Evolutionary conservation across 805 yeast genomes (phyloP).

Genomic region (Candida nanaspora): DNA sequence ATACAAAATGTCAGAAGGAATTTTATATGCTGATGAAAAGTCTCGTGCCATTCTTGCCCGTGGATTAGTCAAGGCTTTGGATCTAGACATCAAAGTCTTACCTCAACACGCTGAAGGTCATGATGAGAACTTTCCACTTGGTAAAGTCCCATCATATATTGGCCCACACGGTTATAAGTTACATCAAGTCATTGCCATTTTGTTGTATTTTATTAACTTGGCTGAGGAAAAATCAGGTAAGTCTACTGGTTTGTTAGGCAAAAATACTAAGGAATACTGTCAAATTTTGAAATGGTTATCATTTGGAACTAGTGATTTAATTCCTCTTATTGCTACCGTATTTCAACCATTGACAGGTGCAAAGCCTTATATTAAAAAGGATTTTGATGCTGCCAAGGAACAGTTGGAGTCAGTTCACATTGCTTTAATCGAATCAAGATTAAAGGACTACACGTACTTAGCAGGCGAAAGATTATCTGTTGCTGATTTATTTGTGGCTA

Average conservation of each 20-base stretch:
- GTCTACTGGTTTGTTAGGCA: slow-evolving; percentile 46
- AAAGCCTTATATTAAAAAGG: slow-evolving; percentile 72
- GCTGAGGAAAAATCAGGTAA: slow-evolving; percentile 37
- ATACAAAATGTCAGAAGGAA: slow-evolving; percentile 31
- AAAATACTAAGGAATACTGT: slow-evolving; percentile 55
- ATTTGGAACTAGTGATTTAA: slow-evolving; percentile 61
- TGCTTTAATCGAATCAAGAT: slow-evolving; percentile 21
- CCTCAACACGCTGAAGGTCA: slow-evolving; percentile 34
- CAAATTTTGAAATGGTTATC: slow-evolving; percentile 72
- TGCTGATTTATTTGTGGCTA: slow-evolving; percentile 29
- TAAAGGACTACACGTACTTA: slow-evolving; percentile 28
- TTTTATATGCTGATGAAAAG: slow-evolving; percentile 24
- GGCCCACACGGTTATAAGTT: slow-evolving; percentile 70
- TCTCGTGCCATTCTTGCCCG: slow-evolving; percentile 25
- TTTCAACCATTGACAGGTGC: slow-evolving; percentile 59
- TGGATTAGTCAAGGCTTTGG: slow-evolving; percentile 47
- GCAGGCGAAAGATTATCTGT: slow-evolving; percentile 29
- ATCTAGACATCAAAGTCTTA: slow-evolving; percentile 43
- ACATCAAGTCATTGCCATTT: slow-evolving; percentile 61
- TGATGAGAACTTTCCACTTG: slow-evolving; percentile 52
- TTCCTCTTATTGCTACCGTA: slow-evolving; percentile 38
- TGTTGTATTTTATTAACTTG: slow-evolving; percentile 42
- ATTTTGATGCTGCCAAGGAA: slow-evolving; percentile 19
- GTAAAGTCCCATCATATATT: slow-evolving; percentile 58
- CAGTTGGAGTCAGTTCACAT: background rate